Base-by-base conservation (phyloP, 306 rosid genomes). In the Trifolium pratense region DNA sequence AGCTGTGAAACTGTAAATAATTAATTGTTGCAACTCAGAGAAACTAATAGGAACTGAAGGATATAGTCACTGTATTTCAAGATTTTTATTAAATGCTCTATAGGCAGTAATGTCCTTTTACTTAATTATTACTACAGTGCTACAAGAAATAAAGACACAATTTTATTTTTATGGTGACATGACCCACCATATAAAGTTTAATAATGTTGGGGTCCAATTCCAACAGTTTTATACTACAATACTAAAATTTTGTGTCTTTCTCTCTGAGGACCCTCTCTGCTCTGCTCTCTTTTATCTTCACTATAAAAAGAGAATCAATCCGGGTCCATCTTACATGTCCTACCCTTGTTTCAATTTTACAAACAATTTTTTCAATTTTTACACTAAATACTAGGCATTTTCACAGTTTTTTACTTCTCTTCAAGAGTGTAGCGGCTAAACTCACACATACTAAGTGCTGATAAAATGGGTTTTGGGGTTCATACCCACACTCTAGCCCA, bases 31-130 rank as follows among this genome's bases (percentile, higher is more conserved):
- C 37, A 61, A 46, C 78, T 12, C 3, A 48, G 48, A 43, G 42
- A 65, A 65, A 53, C 70, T 64, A 20, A 31, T 64, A 20, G 52
- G 70, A 64, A 20, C 67, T 55, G 25, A 40, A 73, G 46, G 65
- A 65, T 57, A 48, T 45, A 52, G 63, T 64, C 9, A 23, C 52
- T 46, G 17, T 66, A 57, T 56, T 46, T 66, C 3, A 10, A 57
- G 65, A 66, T 16, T 58, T 59, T 59, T 59, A 59, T 29, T 29
- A 8, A 37, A 49, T 77, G 65, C 71, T 68, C 2, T 5, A 36
- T 36, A 36, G 34, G 46, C 46, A 75, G 21, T 29, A 59, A 59
- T 29, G 5, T 53, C 48, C 43, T 73, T 73, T 16, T 59, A 25
- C 68, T 39, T 65, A 56, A 7, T 43, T 12, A 43, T 43, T 18